These are phyloP conservation scores for Marchantia paleacea DNA, from an alignment of 225 moss, liverwort and hornwort species.

Conservation along the genomic window DNA sequence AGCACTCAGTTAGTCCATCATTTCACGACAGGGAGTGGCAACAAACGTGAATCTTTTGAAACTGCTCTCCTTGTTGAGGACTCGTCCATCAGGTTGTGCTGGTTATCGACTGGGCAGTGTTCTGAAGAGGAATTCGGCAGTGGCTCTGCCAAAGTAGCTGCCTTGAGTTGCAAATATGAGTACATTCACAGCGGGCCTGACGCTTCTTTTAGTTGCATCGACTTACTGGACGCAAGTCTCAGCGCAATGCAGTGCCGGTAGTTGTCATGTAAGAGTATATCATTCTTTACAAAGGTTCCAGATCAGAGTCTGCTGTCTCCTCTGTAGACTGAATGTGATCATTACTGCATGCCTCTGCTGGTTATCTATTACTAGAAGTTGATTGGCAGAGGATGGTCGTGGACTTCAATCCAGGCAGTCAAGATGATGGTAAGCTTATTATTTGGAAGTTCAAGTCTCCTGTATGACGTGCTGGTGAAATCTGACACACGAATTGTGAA, in stretches of 20 bases:
- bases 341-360: background rate
- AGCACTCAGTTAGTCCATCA: background rate
- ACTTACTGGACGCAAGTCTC: background rate
- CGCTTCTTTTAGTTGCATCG: background rate
- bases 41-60: background rate
- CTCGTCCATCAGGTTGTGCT: background rate
- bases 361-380: background rate
- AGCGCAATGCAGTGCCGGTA: background rate
- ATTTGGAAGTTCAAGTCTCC: background rate
- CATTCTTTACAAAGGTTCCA: background rate
- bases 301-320: too few species aligned
- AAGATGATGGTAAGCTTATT: background rate
- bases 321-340: background rate
- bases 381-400: background rate
- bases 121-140: background rate
- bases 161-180: background rate
- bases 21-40: background rate
- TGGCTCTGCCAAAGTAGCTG: background rate
- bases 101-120: background rate
- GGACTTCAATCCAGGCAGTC: background rate
- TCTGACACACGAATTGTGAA: background rate
- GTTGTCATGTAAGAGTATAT: background rate
- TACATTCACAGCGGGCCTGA: conserved; percentile 1
- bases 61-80: background rate
- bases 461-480: background rate